Conservation (phyloP, 2,329 filamentous ascomycete species). For the Colletotrichum eleusines region DNA sequence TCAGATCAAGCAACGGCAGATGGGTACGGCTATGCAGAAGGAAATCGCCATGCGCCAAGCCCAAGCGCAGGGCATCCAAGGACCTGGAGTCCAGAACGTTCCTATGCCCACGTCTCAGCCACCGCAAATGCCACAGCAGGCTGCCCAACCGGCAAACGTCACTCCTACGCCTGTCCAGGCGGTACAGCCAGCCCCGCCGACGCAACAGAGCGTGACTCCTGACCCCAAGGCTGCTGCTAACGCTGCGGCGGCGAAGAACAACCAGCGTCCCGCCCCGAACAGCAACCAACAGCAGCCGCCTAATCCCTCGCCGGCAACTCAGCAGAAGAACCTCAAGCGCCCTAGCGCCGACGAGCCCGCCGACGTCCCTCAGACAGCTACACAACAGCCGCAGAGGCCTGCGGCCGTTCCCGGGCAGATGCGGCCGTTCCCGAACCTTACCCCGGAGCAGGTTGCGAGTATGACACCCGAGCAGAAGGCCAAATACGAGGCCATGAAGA, state of each 20-base stretch:
- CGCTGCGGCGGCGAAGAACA: conserved; percentile 43
- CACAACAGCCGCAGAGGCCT: conserved; percentile 40
- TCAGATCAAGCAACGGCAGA: conserved; percentile 33
- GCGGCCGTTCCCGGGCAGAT: conserved; percentile 14
- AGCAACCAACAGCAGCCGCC: conserved; percentile 52
- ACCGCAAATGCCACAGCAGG: conserved; percentile 30
- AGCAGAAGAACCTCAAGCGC: conserved; percentile 63
- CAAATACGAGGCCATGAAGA: conserved; percentile 56
- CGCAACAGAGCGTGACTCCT: conserved; percentile 42
- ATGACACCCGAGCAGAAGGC: conserved; percentile 60
- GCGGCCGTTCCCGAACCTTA: conserved; percentile 46
- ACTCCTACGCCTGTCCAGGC: conserved; percentile 25
- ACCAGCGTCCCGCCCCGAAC: conserved; percentile 49
- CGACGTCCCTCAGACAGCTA: conserved; percentile 43
- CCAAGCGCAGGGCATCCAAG: conserved; percentile 22
- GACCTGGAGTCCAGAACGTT: conserved; percentile 8
- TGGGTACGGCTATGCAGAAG: conserved; percentile 41
- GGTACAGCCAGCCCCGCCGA: conserved; percentile 23
- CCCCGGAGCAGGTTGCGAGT: conserved; percentile 54
- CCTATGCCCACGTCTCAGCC: conserved; percentile 23
- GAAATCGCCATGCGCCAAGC: conserved; percentile 39
- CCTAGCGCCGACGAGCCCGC: conserved; percentile 60
- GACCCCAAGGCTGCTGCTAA: conserved; percentile 41
- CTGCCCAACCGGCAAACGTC: conserved; percentile 15
- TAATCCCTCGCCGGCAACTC: conserved; percentile 54